These are phyloP conservation scores for Clavaria fumosa DNA, from an alignment of 768 basidiomycete species.

Conservation along the genomic window DNA sequence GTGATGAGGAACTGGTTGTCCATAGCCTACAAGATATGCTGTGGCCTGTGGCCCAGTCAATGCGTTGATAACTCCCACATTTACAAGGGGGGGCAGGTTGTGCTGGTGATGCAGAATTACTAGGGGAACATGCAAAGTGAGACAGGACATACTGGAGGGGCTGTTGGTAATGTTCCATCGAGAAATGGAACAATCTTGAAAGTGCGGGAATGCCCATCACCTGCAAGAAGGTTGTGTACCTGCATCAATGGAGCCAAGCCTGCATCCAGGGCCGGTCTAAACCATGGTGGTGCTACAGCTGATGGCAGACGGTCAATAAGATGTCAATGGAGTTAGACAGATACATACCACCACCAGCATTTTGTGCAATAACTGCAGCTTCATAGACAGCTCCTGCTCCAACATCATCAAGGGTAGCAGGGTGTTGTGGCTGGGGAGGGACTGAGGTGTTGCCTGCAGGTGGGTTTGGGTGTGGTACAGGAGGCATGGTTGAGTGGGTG, in stretches of 20 bases:
- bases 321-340: slow-evolving; percentile 2
- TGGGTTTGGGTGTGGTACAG: too few species aligned
- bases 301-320: slow-evolving; percentile 5
- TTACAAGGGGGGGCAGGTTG: slow-evolving; percentile 7
- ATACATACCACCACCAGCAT: slow-evolving; percentile 1
- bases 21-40: slow-evolving; percentile 7
- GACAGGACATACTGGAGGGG: slow-evolving; percentile 6
- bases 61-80: slow-evolving; percentile 7
- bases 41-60: slow-evolving; percentile 6
- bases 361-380: slow-evolving; percentile 3
- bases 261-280: slow-evolving; percentile 3
- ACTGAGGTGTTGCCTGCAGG: too few species aligned
- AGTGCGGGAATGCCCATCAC: slow-evolving; percentile 5
- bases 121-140: slow-evolving; percentile 6
- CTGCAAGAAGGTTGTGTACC: slow-evolving; percentile 6
- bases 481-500: too few species aligned
- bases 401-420: slow-evolving; percentile 4
- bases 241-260: slow-evolving; percentile 5
- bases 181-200: slow-evolving; percentile 7
- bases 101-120: slow-evolving; percentile 6
- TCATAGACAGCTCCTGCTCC: slow-evolving; percentile 2
- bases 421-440: too few species aligned
- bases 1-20: slow-evolving; percentile 6
- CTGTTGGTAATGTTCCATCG: slow-evolving; percentile 8
- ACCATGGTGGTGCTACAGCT: slow-evolving; percentile 6